These are phyloP conservation scores for Aegilops speltoides DNA, from an alignment of 176 grass and related monocot species.

Conservation along the genomic window DNA sequence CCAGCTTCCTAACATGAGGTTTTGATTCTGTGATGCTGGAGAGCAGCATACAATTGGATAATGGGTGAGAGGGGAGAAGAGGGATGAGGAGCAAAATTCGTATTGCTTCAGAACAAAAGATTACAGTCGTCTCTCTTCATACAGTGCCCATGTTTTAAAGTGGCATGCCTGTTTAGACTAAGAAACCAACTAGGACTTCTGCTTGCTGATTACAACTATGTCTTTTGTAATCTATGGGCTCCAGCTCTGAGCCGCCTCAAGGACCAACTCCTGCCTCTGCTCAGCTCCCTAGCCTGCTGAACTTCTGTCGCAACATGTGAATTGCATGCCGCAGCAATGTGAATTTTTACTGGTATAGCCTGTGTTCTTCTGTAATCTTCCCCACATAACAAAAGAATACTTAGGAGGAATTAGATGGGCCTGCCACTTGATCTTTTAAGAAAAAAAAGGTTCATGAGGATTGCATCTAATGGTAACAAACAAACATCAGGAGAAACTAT, in stretches of 20 bases:
- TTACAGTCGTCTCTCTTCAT: background rate
- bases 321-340: background rate
- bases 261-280: background rate
- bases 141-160: background rate
- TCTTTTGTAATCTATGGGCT: background rate
- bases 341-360: background rate
- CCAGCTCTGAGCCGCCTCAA: background rate
- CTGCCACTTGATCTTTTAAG: background rate
- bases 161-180: background rate
- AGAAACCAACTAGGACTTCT: background rate
- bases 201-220: background rate
- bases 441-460: background rate
- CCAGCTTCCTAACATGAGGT: background rate
- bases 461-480: background rate
- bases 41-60: background rate
- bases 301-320: background rate
- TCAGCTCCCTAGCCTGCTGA: background rate
- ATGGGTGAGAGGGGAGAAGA: background rate
- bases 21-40: background rate
- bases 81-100: background rate
- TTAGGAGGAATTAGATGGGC: background rate
- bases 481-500: no score
- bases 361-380: background rate
- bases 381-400: background rate
- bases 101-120: conserved; percentile 6